Conservation (phyloP, 345 rosid genomes). For the Zanthoxylum bungeanum region DNA sequence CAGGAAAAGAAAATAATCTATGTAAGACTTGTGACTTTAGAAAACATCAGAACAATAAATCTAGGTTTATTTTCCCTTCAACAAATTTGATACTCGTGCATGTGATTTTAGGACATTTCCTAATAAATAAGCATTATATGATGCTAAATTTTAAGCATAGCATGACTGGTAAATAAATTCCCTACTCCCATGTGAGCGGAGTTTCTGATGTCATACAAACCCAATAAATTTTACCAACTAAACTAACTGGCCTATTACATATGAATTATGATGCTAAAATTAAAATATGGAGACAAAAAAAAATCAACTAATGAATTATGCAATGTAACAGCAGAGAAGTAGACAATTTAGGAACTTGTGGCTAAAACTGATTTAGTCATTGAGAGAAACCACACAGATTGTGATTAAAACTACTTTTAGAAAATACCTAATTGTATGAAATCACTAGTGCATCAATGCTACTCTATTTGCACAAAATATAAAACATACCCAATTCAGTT, state of each 20-base stretch:
- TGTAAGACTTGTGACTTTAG: background rate
- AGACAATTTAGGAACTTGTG: slow-evolving; percentile 5
- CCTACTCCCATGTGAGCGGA: no score
- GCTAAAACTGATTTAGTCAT: no score
- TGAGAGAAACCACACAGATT: background rate
- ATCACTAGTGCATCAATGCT: background rate
- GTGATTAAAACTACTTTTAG: background rate
- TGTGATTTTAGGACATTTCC: background rate
- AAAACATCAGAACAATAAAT: slow-evolving; percentile 9
- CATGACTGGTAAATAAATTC: no score
- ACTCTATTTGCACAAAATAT: background rate
- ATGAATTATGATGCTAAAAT: background rate
- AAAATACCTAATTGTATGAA: no score
- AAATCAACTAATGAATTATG: background rate
- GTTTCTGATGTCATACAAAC: no score
- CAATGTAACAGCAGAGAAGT: background rate
- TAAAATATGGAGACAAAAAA: background rate
- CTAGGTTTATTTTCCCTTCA: background rate
- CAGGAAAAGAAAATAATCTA: slow-evolving; percentile 4
- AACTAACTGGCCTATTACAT: no score
- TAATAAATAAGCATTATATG: background rate
- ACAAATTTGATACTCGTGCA: background rate
- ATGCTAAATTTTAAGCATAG: no score
- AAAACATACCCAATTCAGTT: slow-evolving; percentile 10
- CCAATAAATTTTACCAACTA: no score